Evolutionary conservation across 257 asterid genomes (phyloP).

Genomic region (Solanum neorickii): DNA sequence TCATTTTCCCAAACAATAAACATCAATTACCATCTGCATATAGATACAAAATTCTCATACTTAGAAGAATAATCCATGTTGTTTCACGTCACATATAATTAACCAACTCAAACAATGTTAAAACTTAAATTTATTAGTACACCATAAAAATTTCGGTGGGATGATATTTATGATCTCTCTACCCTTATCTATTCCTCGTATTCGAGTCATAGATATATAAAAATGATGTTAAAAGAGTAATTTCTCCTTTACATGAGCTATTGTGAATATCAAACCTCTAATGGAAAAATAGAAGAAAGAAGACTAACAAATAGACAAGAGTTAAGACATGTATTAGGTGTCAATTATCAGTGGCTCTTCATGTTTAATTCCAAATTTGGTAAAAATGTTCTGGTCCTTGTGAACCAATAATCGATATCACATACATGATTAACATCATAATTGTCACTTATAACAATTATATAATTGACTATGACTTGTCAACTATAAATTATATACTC

Average conservation of each 20-base stretch:
- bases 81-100: neutral
- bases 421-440: neutral
- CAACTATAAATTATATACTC: neutral
- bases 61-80: neutral
- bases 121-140: neutral
- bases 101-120: neutral
- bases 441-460: neutral
- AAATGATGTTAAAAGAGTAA: neutral
- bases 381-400: neutral
- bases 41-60: neutral
- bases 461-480: neutral
- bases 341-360: neutral
- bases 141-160: neutral
- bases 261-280: accelerated
- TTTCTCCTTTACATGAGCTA: neutral
- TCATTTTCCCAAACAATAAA: neutral
- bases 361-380: neutral
- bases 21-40: neutral
- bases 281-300: neutral
- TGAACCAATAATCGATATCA: neutral
- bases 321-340: neutral
- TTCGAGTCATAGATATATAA: neutral
- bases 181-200: neutral
- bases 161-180: neutral
- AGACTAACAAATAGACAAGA: neutral